These are phyloP conservation scores for Moesziomyces sp. DNA, from an alignment of 1,284 basidiomycete species.

Conservation along the genomic window DNA sequence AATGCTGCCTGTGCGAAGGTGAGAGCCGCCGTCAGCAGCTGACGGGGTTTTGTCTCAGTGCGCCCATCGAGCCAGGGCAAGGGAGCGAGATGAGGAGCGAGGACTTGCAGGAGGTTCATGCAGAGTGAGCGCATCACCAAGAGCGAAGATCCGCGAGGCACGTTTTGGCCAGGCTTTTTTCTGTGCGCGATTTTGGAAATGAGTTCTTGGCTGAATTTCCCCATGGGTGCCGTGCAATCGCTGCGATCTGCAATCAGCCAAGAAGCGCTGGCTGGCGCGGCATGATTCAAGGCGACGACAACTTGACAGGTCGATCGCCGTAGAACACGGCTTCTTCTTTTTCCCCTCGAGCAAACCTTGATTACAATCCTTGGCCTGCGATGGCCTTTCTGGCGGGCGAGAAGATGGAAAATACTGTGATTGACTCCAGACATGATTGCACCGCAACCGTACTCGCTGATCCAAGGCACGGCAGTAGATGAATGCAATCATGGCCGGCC, in stretches of 20 bases:
- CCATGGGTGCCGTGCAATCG: background rate
- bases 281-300: background rate
- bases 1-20: background rate
- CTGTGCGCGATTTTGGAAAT: background rate
- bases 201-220: too few species aligned
- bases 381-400: too few species aligned
- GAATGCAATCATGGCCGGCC: too few species aligned
- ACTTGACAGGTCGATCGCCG: background rate
- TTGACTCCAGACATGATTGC: too few species aligned
- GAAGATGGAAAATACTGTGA: too few species aligned
- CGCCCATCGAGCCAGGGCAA: background rate
- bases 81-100: background rate
- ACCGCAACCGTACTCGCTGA: too few species aligned
- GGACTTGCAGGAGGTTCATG: constrained; percentile 1
- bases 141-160: constrained; percentile 14
- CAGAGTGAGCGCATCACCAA: constrained; percentile 20
- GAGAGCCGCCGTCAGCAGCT: background rate
- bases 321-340: background rate
- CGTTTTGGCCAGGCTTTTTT: background rate
- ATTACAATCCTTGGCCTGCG: too few species aligned
- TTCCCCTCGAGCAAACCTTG: background rate
- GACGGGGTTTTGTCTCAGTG: background rate
- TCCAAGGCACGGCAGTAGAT: background rate
- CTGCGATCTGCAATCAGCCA: background rate
- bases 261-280: background rate